phyloP scores from a whole-genome alignment of 2,329 filamentous ascomycete species.

The Fusarium penzigii region DNA sequence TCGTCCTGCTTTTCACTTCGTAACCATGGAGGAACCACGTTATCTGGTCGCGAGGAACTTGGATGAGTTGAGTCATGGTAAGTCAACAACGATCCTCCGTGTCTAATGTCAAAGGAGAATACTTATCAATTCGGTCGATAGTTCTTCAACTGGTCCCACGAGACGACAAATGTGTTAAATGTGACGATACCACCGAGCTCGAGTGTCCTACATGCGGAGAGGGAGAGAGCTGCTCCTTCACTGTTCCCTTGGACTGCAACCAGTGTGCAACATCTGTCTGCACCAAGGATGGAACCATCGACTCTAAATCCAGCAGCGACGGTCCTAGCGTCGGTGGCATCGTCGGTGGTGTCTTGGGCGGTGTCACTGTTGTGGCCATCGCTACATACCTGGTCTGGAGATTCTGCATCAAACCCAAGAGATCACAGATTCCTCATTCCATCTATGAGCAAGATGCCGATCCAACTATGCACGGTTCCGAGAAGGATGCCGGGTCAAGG shows the following conservation, averaged over 20 bases:
- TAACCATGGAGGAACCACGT: slow-evolving; percentile 22
- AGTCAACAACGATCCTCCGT: slow-evolving; percentile 8
- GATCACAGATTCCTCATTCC: slow-evolving; percentile 59
- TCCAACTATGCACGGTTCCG: slow-evolving; percentile 31
- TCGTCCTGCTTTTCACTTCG: slow-evolving; percentile 2
- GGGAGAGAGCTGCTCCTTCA: slow-evolving; percentile 47
- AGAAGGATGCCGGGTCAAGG: slow-evolving; percentile 47
- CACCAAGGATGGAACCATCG: slow-evolving; percentile 31
- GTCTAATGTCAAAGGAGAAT: background rate
- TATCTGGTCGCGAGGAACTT: slow-evolving; percentile 30
- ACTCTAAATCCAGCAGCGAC: slow-evolving; percentile 29
- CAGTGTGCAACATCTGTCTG: slow-evolving; percentile 52
- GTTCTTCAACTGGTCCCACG: slow-evolving; percentile 40
- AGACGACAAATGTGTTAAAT: slow-evolving; percentile 47
- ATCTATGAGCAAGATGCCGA: slow-evolving; percentile 60
- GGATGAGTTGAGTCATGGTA: slow-evolving; percentile 34
- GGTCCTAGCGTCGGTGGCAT: slow-evolving; percentile 80
- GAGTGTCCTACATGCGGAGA: slow-evolving; percentile 48
- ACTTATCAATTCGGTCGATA: slow-evolving; percentile 18
- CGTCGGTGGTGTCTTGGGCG: slow-evolving; percentile 87
- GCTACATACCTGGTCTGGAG: slow-evolving; percentile 82
- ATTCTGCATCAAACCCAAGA: slow-evolving; percentile 80
- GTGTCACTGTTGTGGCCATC: slow-evolving; percentile 72
- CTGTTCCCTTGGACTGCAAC: slow-evolving; percentile 46
- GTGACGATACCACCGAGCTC: slow-evolving; percentile 42